Evolutionary conservation across 2,329 filamentous ascomycete species (phyloP).

Genomic region (Albifimbria verrucaria): DNA sequence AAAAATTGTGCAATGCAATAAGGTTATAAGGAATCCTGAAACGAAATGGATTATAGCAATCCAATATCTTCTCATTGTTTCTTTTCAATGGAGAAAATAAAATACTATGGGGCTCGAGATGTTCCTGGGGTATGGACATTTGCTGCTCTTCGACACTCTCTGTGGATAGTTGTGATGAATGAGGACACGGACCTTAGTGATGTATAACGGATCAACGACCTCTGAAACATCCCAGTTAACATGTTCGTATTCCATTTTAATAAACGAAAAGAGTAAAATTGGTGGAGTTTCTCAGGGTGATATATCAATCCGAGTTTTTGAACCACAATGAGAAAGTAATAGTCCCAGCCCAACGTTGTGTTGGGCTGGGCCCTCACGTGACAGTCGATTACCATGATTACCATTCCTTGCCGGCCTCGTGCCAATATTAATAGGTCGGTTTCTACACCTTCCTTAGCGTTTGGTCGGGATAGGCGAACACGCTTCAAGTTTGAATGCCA

Average conservation of each 20-base stretch:
- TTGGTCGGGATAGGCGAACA: no score
- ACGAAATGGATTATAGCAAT: not conserved
- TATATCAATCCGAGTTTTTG: not conserved
- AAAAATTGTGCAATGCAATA: not conserved
- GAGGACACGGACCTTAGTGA: not conserved
- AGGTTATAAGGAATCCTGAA: not conserved
- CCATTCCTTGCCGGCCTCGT: no score
- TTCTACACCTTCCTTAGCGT: no score
- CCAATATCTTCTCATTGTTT: not conserved
- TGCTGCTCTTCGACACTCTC: not conserved
- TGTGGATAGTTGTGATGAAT: not conserved
- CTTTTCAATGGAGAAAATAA: not conserved
- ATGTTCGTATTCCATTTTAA: not conserved
- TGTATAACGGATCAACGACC: not conserved
- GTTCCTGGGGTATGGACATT: not conserved
- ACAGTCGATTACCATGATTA: no score
- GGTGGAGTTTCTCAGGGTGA: no score
- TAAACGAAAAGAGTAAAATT: not conserved
- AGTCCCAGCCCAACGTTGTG: not conserved
- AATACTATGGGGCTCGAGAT: not conserved
- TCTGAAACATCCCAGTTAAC: not conserved
- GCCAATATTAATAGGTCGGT: no score
- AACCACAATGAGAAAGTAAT: not conserved
- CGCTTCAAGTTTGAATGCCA: no score
- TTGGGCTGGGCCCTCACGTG: constrained; percentile 1